A percentile compares a stretch with the other conserved stretches of the same genome.
Evolutionary conservation across 176 grass and related monocot species (phyloP).

Genomic region (Oryza glumipatula): DNA sequence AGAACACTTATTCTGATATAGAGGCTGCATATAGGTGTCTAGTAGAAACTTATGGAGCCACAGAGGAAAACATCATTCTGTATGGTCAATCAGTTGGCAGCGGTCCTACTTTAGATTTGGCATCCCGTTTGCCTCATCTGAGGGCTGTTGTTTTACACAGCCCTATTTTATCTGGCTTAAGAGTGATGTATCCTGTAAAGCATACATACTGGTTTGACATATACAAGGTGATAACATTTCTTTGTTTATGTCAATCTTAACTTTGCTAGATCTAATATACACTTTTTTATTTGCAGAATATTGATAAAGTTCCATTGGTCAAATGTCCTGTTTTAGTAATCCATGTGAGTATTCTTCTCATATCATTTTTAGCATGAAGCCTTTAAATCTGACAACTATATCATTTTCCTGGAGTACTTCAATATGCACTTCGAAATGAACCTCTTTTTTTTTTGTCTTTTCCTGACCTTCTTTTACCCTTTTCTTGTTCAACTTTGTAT

Average conservation of each 20-base stretch:
- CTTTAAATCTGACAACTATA: conserved; percentile 22
- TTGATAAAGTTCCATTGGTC: conserved; percentile 89
- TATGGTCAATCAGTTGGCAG: conserved; percentile 99
- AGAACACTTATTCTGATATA: conserved; percentile 94
- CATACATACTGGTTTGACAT: conserved; percentile 99
- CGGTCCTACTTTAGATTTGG: conserved; percentile 89
- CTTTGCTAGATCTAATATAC: conserved; percentile 33
- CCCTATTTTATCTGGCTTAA: conserved; percentile 91
- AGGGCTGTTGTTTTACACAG: conserved; percentile 92
- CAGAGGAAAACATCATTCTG: conserved; percentile 79
- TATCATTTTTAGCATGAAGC: conserved; percentile 22
- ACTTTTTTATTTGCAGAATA: conserved; percentile 74
- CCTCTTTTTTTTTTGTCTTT: neutral
- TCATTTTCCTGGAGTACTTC: neutral
- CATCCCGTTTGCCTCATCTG: conserved; percentile 65
- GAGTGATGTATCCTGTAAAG: conserved; percentile 98
- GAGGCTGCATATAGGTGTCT: conserved; percentile 88
- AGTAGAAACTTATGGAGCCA: conserved; percentile 70
- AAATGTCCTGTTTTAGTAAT: conserved; percentile 95
- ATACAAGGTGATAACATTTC: conserved; percentile 74
- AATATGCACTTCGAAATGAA: neutral
- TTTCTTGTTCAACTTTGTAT: neutral
- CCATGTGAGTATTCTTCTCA: conserved; percentile 84
- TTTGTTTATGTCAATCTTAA: conserved; percentile 16
- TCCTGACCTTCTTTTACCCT: neutral